Base-by-base conservation (phyloP, 345 rosid species). In the Eutrema heterophyllum region DNA sequence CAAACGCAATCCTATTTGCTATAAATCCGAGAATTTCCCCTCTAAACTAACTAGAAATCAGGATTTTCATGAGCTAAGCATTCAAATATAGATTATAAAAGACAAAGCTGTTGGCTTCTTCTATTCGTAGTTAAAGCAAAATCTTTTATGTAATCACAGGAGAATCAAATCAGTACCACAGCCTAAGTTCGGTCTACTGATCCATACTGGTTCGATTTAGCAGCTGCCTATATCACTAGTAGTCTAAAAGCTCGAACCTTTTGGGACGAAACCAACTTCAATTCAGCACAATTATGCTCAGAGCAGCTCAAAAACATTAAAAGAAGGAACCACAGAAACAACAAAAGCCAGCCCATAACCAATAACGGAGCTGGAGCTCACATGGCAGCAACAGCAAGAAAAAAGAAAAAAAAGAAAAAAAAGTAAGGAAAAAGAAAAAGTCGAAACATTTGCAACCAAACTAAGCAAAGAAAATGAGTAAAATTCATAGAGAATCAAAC, bases 341-440 rank as follows among this genome's bases (percentile, higher is more conserved):
- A 56, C 32, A 55, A 10, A 43, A 68, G 21, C 50, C 24, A 59
- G 9, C 7, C 6, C 7, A 67, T 44, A 8, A 52, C 44, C 15
- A 74, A 75, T 36, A 62, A 67, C 46, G 48, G 41, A 74, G 72
- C 51, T 57, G 2, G 16, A 67, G 67, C 57, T 66, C 61, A 65
- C 24, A 65, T 15, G 51, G 40, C 50, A 67, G 15, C 32, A 48
- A 18, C 55, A 18, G 24, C 9, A 48, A 66, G 2, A 3, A 38
- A 5, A 1, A 38, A 9, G 2, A n/a, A n/a, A n/a, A n/a, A n/a
- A n/a, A n/a, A n/a, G n/a, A n/a, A n/a, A n/a, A n/a, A n/a, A n/a
- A n/a, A n/a, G 2, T 14, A n/a, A 9, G 43, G 43, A 52, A 52
- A 14, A 53, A 39, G n/a, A 0, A 16, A 54, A 48, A 41, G 30